A percentile compares a stretch with the other conserved stretches of the same genome.
phyloP scores from a whole-genome alignment of 179 eudicot species.

The Beta macrorhiza region DNA sequence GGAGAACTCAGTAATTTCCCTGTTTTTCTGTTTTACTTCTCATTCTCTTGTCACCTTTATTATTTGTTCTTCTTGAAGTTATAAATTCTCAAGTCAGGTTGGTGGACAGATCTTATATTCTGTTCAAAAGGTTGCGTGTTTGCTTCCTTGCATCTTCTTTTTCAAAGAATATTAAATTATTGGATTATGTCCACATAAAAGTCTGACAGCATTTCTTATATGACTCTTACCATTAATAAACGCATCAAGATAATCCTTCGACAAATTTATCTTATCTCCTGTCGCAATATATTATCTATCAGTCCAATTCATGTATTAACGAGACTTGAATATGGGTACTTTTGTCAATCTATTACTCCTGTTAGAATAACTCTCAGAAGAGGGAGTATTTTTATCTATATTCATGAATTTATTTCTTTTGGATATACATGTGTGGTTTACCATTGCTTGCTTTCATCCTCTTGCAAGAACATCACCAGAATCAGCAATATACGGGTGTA shows the following conservation, averaged over 20 bases:
- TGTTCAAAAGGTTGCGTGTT: neutral
- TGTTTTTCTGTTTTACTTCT: neutral
- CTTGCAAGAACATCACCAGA: neutral
- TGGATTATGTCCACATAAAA: neutral
- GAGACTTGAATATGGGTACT: neutral
- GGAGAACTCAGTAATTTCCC: neutral
- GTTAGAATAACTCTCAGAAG: neutral
- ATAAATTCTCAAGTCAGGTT: no score
- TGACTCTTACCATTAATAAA: no score
- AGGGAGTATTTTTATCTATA: neutral
- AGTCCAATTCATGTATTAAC: no score
- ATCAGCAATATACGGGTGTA: neutral
- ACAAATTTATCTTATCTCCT: no score
- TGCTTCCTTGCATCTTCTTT: neutral
- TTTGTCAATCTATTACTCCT: no score
- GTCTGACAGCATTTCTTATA: no score
- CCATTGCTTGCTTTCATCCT: neutral
- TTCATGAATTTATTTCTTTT: neutral
- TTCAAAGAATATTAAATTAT: neutral
- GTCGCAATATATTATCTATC: no score
- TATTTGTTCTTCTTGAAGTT: neutral
- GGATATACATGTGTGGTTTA: neutral
- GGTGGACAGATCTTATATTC: neutral
- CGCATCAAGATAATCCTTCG: no score
- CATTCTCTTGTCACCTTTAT: neutral